Evolutionary conservation across 495 filamentous ascomycete genomes (phyloP).

Genomic region (Podospora bellae-mahoneyi): DNA sequence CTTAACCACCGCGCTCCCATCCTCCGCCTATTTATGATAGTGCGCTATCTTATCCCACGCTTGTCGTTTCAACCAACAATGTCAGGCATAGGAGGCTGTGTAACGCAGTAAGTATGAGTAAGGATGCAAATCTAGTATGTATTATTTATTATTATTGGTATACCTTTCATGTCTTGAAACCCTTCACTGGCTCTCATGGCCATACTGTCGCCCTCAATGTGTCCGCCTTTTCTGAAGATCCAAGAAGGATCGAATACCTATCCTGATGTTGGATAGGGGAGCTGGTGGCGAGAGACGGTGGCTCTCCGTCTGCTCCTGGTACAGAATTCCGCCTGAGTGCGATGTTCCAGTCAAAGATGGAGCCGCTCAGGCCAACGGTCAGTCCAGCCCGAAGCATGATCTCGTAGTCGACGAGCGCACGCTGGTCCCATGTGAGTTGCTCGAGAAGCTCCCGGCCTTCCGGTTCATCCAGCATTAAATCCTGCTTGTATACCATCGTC

Average conservation of each 20-base stretch:
- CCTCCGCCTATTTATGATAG: background rate
- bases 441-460: conserved; percentile 25
- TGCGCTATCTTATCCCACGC: background rate
- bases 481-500: conserved; percentile 30
- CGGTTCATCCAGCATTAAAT: conserved; percentile 23
- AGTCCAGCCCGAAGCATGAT: conserved; percentile 33
- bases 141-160: background rate
- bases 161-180: background rate
- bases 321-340: conserved; percentile 30
- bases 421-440: conserved; percentile 34
- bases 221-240: conserved; percentile 11
- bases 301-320: conserved; percentile 4
- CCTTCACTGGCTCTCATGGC: conserved; percentile 17
- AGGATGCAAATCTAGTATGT: background rate
- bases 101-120: background rate
- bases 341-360: conserved; percentile 37
- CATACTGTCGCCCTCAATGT: conserved; percentile 22
- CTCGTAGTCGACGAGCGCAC: conserved; percentile 38
- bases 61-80: background rate
- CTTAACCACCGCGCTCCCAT: background rate
- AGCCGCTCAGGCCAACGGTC: conserved; percentile 33
- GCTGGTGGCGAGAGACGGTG: background rate
- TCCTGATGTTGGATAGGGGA: conserved; percentile 18
- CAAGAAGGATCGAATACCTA: conserved; percentile 20
- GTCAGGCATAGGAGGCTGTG: background rate